Evolutionary conservation across 2,329 filamentous ascomycete species (phyloP).

Genomic region (Orbilia brochopaga): DNA sequence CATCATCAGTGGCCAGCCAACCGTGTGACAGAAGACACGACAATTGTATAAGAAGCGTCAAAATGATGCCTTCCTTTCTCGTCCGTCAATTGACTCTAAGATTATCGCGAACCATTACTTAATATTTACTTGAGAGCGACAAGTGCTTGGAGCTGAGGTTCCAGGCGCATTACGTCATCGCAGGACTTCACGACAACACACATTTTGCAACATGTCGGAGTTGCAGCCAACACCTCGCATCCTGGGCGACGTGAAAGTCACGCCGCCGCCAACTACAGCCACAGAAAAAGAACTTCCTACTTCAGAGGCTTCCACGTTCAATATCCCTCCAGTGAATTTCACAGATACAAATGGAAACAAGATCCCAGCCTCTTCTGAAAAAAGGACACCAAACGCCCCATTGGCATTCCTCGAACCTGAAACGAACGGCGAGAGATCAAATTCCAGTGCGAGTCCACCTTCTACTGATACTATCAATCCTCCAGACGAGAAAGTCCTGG

Average conservation of each 20-base stretch:
- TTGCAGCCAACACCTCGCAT: constrained; percentile 26
- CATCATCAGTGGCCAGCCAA: too few relatives aligned
- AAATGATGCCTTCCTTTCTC: too few relatives aligned
- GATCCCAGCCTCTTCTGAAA: constrained; percentile 11
- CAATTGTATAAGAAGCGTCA: too few relatives aligned
- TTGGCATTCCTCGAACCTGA: constrained; percentile 11
- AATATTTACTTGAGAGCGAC: too few relatives aligned
- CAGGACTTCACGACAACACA: constrained; percentile 6
- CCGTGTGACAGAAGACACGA: too few relatives aligned
- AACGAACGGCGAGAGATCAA: not conserved
- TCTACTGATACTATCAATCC: not conserved
- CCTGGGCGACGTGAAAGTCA: constrained; percentile 21
- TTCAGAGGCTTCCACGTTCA: constrained; percentile 6
- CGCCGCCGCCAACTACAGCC: constrained; percentile 15
- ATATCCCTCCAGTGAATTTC: not conserved
- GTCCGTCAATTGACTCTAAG: too few relatives aligned
- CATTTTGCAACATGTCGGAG: constrained; percentile 24
- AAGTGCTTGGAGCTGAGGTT: too few relatives aligned
- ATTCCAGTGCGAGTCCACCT: too few relatives aligned
- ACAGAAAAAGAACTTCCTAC: constrained; percentile 10
- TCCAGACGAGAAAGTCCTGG: not conserved
- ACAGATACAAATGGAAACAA: constrained; percentile 16
- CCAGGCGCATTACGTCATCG: constrained; percentile 1
- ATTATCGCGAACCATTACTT: not conserved
- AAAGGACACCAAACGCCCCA: constrained; percentile 6